Percentiles rank a stretch among this genome's conserved stretches.
phyloP scores from a whole-genome alignment of 805 yeast genomes.

The Schwanniomyces vanrijiae region DNA sequence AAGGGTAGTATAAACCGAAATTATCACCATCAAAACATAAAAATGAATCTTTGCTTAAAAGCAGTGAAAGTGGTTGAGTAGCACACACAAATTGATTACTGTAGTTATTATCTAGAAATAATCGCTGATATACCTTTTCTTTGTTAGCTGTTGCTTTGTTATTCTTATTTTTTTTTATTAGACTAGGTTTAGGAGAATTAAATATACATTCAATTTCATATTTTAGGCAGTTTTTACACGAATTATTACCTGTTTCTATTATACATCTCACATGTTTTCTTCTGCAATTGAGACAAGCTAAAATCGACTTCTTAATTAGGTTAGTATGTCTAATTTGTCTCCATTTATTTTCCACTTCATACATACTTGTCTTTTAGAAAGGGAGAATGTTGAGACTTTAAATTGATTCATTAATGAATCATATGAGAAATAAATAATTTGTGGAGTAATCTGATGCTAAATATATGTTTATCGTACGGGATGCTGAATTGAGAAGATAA shows the following conservation, averaged over 20 bases:
- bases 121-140: slow-evolving; percentile 22
- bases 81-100: slow-evolving; percentile 27
- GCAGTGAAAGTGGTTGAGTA: slow-evolving; percentile 29
- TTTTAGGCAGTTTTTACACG: slow-evolving; percentile 16
- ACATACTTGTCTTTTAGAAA: slow-evolving; percentile 11
- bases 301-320: slow-evolving; percentile 8
- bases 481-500: neutral
- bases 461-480: neutral
- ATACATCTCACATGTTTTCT: slow-evolving; percentile 14
- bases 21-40: slow-evolving; percentile 27
- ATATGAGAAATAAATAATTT: neutral
- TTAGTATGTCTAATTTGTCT: neutral
- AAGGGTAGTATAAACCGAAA: slow-evolving; percentile 26
- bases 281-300: slow-evolving; percentile 24
- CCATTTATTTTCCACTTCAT: neutral
- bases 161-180: neutral
- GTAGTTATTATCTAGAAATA: slow-evolving; percentile 11
- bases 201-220: slow-evolving; percentile 4
- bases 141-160: slow-evolving; percentile 9
- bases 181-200: neutral
- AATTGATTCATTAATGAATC: slow-evolving; percentile 1
- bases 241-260: neutral
- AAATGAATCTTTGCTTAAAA: slow-evolving; percentile 27
- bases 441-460: neutral
- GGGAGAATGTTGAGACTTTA: slow-evolving; percentile 14